These are phyloP conservation scores for Pestalotiopsis sp. DNA, from an alignment of 2,329 filamentous ascomycete species.

Conservation along the genomic window DNA sequence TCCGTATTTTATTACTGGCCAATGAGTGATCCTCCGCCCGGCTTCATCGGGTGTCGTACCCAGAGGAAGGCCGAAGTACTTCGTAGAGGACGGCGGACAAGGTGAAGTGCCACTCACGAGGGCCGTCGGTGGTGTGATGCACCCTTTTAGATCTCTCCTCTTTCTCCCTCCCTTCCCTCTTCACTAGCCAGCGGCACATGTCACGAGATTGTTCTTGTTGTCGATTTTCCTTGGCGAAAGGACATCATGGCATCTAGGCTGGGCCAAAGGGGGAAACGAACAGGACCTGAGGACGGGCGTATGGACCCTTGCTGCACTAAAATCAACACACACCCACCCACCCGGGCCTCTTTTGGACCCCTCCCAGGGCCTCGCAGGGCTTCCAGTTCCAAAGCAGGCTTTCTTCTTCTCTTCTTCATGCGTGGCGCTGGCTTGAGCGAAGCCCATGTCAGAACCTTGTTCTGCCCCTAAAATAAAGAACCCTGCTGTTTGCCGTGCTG, in stretches of 20 bases:
- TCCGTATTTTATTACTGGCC: background rate
- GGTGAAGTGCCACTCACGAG: too few relatives aligned
- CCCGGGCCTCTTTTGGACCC: background rate
- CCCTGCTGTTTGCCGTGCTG: background rate
- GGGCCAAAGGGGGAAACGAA: background rate
- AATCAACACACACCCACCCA: background rate
- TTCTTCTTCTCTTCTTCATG: background rate
- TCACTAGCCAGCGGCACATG: background rate
- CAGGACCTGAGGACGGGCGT: background rate
- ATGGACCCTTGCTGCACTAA: background rate
- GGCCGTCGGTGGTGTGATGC: too few relatives aligned
- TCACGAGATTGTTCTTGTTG: background rate
- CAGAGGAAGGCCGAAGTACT: background rate
- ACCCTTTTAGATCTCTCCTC: too few relatives aligned
- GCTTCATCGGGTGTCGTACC: background rate
- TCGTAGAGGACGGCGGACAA: too few relatives aligned
- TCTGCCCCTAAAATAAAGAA: slow-evolving; percentile 1
- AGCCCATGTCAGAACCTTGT: slow-evolving; percentile 11
- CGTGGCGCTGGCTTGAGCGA: slow-evolving; percentile 2
- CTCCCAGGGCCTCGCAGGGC: background rate
- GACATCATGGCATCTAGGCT: background rate
- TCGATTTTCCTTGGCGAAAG: background rate
- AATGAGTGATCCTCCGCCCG: background rate
- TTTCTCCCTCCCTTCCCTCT: background rate
- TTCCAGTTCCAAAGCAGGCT: background rate